Evolutionary conservation across 805 yeast species (phyloP).

Genomic region (Candida gorgasii): DNA sequence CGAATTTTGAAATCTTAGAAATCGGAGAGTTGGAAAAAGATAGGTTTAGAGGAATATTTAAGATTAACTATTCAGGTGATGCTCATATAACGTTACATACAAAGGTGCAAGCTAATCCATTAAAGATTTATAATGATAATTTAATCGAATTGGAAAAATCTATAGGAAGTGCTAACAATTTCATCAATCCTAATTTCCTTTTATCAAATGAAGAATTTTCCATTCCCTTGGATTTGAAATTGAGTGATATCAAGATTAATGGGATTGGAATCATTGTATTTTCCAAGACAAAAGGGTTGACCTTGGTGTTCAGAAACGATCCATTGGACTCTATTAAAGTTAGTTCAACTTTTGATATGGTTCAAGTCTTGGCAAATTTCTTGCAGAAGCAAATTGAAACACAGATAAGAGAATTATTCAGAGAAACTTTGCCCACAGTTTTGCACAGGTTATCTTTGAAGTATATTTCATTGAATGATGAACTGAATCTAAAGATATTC

Average conservation of each 20-base stretch:
- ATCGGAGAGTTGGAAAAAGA: conserved; percentile 79
- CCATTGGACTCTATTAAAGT: conserved; percentile 83
- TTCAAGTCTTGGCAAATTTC: conserved; percentile 80
- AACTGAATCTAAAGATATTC: conserved; percentile 2
- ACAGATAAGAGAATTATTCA: conserved; percentile 75
- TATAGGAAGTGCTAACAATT: conserved; percentile 31
- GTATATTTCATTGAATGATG: conserved; percentile 27
- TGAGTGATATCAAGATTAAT: conserved; percentile 68
- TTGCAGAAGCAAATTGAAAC: conserved; percentile 80
- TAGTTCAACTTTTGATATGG: conserved; percentile 81
- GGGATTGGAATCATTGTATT: conserved; percentile 87
- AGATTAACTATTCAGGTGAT: conserved; percentile 73
- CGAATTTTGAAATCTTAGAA: conserved; percentile 74
- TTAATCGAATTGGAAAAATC: conserved; percentile 34
- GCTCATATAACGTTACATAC: conserved; percentile 75
- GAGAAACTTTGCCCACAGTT: conserved; percentile 81
- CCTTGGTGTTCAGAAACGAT: conserved; percentile 85
- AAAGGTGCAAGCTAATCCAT: conserved; percentile 80
- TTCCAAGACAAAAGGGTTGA: conserved; percentile 77
- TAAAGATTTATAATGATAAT: conserved; percentile 62
- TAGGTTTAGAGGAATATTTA: conserved; percentile 79
- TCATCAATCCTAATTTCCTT: conserved; percentile 66
- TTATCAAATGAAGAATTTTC: conserved; percentile 68
- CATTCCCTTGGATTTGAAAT: conserved; percentile 73
- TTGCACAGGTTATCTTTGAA: conserved; percentile 73